phyloP scores from a whole-genome alignment of 495 filamentous ascomycete species.

The Trichocladium antarcticum region DNA sequence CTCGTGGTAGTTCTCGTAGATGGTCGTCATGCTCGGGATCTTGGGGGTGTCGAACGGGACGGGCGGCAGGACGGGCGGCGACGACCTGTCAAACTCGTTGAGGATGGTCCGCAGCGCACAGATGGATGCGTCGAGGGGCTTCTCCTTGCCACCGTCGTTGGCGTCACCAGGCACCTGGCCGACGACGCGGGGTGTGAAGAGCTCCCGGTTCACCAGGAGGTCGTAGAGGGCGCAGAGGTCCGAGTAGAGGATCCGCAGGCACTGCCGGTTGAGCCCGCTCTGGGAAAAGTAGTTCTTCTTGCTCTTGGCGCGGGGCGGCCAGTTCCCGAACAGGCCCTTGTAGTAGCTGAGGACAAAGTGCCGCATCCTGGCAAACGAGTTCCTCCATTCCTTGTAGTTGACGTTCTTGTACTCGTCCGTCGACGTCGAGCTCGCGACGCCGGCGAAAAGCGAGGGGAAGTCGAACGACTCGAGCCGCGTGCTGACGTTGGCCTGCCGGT shows the following conservation, averaged over 20 bases:
- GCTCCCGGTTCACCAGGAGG: conserved; percentile 66
- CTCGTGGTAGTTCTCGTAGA: conserved; percentile 49
- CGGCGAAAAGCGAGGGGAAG: conserved; percentile 84
- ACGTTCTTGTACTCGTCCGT: conserved; percentile 60
- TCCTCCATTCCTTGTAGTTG: conserved; percentile 75
- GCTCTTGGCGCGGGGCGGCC: conserved; percentile 82
- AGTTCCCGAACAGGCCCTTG: conserved; percentile 73
- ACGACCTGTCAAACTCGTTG: conserved; percentile 75
- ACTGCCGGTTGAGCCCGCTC: conserved; percentile 70
- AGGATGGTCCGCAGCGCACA: conserved; percentile 59
- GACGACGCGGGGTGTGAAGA: conserved; percentile 46
- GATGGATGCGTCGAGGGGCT: conserved; percentile 33
- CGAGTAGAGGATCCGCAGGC: conserved; percentile 70
- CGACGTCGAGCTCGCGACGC: conserved; percentile 68
- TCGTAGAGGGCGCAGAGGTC: conserved; percentile 86
- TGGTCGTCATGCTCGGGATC: conserved; percentile 54
- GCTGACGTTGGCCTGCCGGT: conserved; percentile 54
- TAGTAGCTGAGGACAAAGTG: conserved; percentile 67
- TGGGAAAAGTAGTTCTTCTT: conserved; percentile 90
- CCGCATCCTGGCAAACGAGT: conserved; percentile 59
- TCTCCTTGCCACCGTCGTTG: conserved; percentile 9
- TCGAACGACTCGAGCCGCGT: conserved; percentile 67
- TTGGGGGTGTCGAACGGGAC: conserved; percentile 85
- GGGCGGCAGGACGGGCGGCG: conserved; percentile 78
- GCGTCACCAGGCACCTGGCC: conserved; percentile 36